Evolutionary conservation across 2,329 filamentous ascomycete species (phyloP), one percentile per base, ranked within the genome.

Genomic region (Aspergillaceae sp.): DNA sequence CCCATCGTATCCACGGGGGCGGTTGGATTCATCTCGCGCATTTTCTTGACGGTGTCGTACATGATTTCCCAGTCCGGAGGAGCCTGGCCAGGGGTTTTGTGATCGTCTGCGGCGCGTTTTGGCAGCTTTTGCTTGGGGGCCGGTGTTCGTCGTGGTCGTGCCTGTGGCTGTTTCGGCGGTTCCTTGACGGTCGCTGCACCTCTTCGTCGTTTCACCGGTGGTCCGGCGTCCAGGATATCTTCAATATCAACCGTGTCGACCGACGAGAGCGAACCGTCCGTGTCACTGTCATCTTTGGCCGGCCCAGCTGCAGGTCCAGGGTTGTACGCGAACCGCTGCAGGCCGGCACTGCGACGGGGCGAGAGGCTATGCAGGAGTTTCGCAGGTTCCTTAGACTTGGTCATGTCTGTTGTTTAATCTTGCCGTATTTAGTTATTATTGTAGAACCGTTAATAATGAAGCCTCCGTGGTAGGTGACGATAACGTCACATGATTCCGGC

Each of bases 1-100:
- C 92, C 92, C 90, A 97, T 96, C 0, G 91, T 97, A 65, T 98
- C 92, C 7, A 98, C 92, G 0, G 91, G 86, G 1, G 92, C 92
- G 0, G 68, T 72, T 4, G 77, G 67, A 35, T 77, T 85, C 67
- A 72, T 78, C 62, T 62, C 85, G 69, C 69, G 83, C 89, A 97
- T 96, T 59, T 79, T 77, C 58, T 84, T 83, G 40, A 94, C 85
- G 0, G 80, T 70, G 32, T 76, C 69, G 68, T 96, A 98, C 47
- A 95, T 81, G 47, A 82, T 78, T 51, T 88, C 81, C 92, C 92
- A 96, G 62, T 89, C 82, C 0, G 81, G 75, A 0, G 90, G 89
- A 1, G 88, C 80, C n/a, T 68, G 59, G 5, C 73, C 56, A 28
- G 56, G 57, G 30, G 30, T 5, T 32, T 32, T 32, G 30, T 5